Evolutionary conservation across 805 yeast genomes (phyloP).

Genomic region (Pichia exigua): DNA sequence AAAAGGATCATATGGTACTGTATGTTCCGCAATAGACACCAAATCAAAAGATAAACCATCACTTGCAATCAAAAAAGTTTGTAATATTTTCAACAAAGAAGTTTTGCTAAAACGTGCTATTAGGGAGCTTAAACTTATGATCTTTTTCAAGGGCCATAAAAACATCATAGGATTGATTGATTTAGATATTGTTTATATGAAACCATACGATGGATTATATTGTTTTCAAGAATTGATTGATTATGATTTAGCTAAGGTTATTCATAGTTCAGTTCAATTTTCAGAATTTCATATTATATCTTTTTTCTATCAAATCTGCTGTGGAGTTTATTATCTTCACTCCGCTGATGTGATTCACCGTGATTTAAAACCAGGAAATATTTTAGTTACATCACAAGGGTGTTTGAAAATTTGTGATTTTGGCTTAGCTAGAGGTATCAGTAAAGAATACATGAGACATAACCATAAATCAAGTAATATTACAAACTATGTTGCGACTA

Average conservation of each 20-base stretch:
- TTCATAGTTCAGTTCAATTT: slow-evolving; percentile 66
- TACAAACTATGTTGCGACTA: slow-evolving; percentile 84
- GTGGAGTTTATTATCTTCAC: slow-evolving; percentile 85
- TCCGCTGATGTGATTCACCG: slow-evolving; percentile 89
- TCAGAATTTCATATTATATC: slow-evolving; percentile 78
- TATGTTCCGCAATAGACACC: slow-evolving; percentile 64
- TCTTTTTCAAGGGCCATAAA: slow-evolving; percentile 76
- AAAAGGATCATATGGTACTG: slow-evolving; percentile 81
- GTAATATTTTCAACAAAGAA: slow-evolving; percentile 58
- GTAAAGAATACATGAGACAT: slow-evolving; percentile 23
- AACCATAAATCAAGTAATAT: slow-evolving; percentile 38
- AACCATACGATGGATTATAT: slow-evolving; percentile 79
- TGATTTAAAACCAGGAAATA: slow-evolving; percentile 88
- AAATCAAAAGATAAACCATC: slow-evolving; percentile 29
- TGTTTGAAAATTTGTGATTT: slow-evolving; percentile 83
- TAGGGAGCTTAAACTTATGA: slow-evolving; percentile 75
- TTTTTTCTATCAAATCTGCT: slow-evolving; percentile 71
- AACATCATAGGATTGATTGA: slow-evolving; percentile 72
- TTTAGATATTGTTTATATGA: slow-evolving; percentile 55
- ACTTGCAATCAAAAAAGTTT: slow-evolving; percentile 77
- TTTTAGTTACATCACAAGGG: slow-evolving; percentile 69
- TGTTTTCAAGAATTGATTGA: slow-evolving; percentile 84
- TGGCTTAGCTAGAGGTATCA: slow-evolving; percentile 81
- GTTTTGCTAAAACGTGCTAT: slow-evolving; percentile 71
- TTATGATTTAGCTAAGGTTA: slow-evolving; percentile 73